Evolutionary conservation across 2,329 filamentous ascomycete species (phyloP), one percentile per base, ranked within the genome.

Genomic region (Aspergillus phoenicis): DNA sequence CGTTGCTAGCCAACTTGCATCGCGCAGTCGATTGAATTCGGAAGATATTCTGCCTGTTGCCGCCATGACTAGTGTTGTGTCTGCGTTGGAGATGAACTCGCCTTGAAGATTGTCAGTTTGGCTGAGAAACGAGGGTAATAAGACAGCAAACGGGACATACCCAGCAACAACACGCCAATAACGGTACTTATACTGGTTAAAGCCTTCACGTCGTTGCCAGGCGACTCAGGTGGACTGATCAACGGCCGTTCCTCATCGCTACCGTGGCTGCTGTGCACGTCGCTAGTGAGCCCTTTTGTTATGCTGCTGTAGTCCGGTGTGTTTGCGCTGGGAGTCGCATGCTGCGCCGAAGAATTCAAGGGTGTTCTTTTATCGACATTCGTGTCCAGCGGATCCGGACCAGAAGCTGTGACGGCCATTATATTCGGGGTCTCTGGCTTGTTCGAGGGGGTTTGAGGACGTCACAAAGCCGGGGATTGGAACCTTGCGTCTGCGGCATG

Each of bases 61-160:
- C 0, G 89, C 88, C 33, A 91, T 76, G 0, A 91, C 82, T 0
- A 91, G 77, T 1, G 86, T 88, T 0, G 78, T 76, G 68, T 92
- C 89, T 15, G 85, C 83, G 58, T 88, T 87, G 6, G 84, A 83
- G 11, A 90, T 84, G 65, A 91, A 90, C 13, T 89, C 85, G 10
- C 85, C 85, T 81, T 52, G 17, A 11, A 13, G 11, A 7, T 10
- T 8, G 51, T 58, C 6, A 5, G 61, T 43, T 22, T 43, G 11
- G 3, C 41, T 8, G 10, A 10, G 11, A 41, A n/a, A 3, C 10
- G 1, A 17, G 8, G 3, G 5, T 13, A 20, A 20, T 3, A n/a
- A 26, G 4, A 15, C 39, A n/a, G 8, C 4, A 0, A 45, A 7
- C 8, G 10, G n/a, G 13, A 20, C 62, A 13, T 66, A 74, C 72